Evolutionary conservation across 2,329 filamentous ascomycete species (phyloP), one percentile per base, ranked within the genome.

Genomic region (Arthrobotrys sphaeroides): DNA sequence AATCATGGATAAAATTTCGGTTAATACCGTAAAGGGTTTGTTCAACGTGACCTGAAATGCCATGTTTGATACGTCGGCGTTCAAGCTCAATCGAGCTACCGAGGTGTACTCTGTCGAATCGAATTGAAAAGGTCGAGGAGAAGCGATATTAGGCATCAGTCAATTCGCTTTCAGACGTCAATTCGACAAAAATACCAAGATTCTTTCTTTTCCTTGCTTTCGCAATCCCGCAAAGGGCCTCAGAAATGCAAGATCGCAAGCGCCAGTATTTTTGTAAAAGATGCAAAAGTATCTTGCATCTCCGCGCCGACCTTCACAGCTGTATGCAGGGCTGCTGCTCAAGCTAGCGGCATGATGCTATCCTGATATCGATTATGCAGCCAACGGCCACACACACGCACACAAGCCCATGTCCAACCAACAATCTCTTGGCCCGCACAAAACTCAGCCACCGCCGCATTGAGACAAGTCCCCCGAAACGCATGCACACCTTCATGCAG

Each of bases 371-470:
- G 51, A 55, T 55, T 55, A 38, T 55, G 51, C 51, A 31, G 51
- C 51, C 18, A 55, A 55, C 51, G 51, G 31, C 16, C 51, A 49
- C 47, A 33, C 31, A 55, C 18, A 33, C 18, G 16, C 28, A 26
- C 45, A n/a, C 28, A 33, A 5, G 22, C 22, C 22, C 16, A 55
- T 55, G 51, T 55, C 51, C 51, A 55, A 55, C 51, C 51, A 55
- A 55, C 51, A 55, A 42, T 24, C 28, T 33, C 69, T 66, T 67
- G 61, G 70, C 62, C 51, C 70, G 70, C 70, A 68, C 57, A 67
- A 16, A 43, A 53, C 69, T 67, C 69, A 74, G 70, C 70, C 70
- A 68, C 69, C 45, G 70, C 70, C 70, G 70, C 70, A 74, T 68
- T 40, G 20, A 67, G 70, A 51, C 70, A 73, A 73, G 69, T 42